Evolutionary conservation across 306 rosid genomes (phyloP).

Genomic region (Casuarina equisetifolia): DNA sequence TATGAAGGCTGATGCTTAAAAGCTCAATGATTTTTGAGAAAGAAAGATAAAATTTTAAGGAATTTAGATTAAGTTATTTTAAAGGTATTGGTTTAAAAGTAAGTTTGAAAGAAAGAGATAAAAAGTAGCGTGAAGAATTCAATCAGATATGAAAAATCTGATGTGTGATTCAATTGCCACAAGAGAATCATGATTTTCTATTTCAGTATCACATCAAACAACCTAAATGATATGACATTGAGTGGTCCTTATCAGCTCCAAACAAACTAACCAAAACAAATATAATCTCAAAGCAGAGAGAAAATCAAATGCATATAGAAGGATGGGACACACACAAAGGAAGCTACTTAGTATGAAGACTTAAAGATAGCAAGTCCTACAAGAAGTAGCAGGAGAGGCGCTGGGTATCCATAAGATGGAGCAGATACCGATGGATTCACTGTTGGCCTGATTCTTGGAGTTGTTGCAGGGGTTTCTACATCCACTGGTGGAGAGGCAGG

Average conservation of each 20-base stretch:
- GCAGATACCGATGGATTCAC: conserved; percentile 38
- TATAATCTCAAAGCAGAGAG: not conserved
- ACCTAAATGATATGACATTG: not conserved
- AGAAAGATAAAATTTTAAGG: too few species aligned
- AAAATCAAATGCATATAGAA: not conserved
- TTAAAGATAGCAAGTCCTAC: conserved; percentile 26
- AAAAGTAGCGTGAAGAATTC: not conserved
- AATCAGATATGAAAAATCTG: not conserved
- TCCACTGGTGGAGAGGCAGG: conserved; percentile 29
- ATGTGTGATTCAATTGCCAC: not conserved
- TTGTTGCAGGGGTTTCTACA: conserved; percentile 29
- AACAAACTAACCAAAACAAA: not conserved
- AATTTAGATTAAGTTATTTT: too few species aligned
- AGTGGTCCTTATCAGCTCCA: not conserved
- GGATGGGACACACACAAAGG: too few species aligned
- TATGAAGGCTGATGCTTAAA: too few species aligned
- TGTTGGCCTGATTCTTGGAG: conserved; percentile 29
- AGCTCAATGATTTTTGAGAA: too few species aligned
- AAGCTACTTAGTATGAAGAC: not conserved
- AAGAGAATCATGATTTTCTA: not conserved
- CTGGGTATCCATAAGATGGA: conserved; percentile 27
- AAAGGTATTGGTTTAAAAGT: not conserved
- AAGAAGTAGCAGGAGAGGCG: conserved; percentile 25
- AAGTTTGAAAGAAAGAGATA: not conserved
- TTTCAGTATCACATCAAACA: not conserved